Evolutionary conservation across 129 eudicot genomes (phyloP).

Genomic region (Flaveria sonorensis): DNA sequence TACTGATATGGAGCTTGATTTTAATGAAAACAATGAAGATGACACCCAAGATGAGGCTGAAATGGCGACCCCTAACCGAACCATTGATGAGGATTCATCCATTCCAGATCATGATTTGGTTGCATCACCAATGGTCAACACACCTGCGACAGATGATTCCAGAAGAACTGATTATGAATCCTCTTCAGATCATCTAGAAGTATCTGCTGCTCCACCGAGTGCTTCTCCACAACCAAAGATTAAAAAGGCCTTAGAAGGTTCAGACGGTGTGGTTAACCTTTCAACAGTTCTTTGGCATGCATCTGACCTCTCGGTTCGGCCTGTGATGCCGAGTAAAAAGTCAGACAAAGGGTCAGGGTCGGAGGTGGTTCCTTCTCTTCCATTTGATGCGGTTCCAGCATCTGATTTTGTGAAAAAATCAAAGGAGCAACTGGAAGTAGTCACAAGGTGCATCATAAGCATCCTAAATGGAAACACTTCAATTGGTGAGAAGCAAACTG

Average conservation of each 20-base stretch:
- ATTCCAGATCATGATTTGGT: slow-evolving; percentile 52
- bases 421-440: slow-evolving; percentile 64
- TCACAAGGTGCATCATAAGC: slow-evolving; percentile 50
- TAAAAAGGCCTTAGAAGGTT: slow-evolving; percentile 44
- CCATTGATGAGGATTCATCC: slow-evolving; percentile 43
- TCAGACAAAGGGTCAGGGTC: slow-evolving; percentile 65
- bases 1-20: slow-evolving; percentile 98
- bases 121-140: slow-evolving; percentile 38
- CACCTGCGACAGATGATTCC: slow-evolving; percentile 43
- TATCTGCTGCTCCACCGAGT: slow-evolving; percentile 65
- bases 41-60: slow-evolving; percentile 76
- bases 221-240: slow-evolving; percentile 68
- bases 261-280: slow-evolving; percentile 45
- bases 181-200: slow-evolving; percentile 51
- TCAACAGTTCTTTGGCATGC: slow-evolving; percentile 89
- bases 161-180: slow-evolving; percentile 51
- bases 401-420: slow-evolving; percentile 75
- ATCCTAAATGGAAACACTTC: slow-evolving; percentile 65
- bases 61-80: slow-evolving; percentile 43
- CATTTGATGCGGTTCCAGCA: slow-evolving; percentile 62
- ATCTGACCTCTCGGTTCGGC: slow-evolving; percentile 95
- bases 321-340: slow-evolving; percentile 98
- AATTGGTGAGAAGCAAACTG: slow-evolving; percentile 80
- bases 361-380: slow-evolving; percentile 64
- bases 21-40: slow-evolving; percentile 81